phyloP scores from a whole-genome alignment of 2,329 filamentous ascomycete species.

The Fusarium tuaranense region DNA sequence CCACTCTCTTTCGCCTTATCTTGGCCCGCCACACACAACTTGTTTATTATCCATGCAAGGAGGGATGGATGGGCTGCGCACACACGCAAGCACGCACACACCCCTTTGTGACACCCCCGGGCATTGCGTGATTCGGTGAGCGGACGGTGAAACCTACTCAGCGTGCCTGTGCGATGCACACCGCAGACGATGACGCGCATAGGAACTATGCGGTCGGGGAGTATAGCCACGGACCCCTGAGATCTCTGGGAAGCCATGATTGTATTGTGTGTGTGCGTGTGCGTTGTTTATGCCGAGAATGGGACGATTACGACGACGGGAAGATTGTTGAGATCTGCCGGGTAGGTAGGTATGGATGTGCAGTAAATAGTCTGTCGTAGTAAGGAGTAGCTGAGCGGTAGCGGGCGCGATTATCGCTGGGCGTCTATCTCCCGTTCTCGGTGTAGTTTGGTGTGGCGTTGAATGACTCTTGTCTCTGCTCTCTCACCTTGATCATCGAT shows the following conservation, averaged over 20 bases:
- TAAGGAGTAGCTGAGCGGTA: not conserved
- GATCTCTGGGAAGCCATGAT: conserved; percentile 28
- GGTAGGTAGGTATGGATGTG: not conserved
- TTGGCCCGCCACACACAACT: not conserved
- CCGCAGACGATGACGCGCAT: conserved; percentile 56
- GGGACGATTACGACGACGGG: conserved; percentile 1
- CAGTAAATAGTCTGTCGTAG: not conserved
- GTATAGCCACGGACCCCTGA: conserved; percentile 17
- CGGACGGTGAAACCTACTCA: conserved; percentile 46
- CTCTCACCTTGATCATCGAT: conserved; percentile 2
- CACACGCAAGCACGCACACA: not conserved
- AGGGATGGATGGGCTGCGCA: not conserved
- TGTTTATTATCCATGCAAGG: not conserved
- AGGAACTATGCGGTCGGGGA: conserved; percentile 49
- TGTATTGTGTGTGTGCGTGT: conserved; percentile 16
- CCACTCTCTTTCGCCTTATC: not conserved
- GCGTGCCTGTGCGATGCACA: conserved; percentile 53
- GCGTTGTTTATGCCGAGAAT: not conserved
- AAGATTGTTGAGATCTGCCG: conserved; percentile 3
- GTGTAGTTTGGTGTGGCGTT: conserved; percentile 3
- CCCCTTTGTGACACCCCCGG: not conserved
- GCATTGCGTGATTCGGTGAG: conserved; percentile 6
- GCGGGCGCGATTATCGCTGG: conserved; percentile 9
- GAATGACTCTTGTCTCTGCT: not conserved
- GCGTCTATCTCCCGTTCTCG: conserved; percentile 19